Conservation (phyloP, 768 basidiomycete species). For the Sarcodon aspratus region DNA sequence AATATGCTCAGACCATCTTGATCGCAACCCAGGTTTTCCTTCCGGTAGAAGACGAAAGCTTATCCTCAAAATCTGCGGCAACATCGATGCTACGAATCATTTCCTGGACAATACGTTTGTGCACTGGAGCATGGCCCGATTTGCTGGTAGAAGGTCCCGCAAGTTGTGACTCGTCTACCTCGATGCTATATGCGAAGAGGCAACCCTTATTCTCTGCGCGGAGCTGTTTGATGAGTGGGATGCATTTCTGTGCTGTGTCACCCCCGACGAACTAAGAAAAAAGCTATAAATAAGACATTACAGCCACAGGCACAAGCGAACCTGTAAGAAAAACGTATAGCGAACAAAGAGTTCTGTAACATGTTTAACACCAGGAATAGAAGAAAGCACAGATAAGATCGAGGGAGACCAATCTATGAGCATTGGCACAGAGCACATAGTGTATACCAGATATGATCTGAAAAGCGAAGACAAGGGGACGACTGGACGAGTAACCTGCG, state of each 20-base stretch:
- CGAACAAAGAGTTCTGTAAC: conserved; percentile 63
- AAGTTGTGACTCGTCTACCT: conserved; percentile 58
- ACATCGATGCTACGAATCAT: conserved; percentile 68
- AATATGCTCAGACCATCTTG: conserved; percentile 50
- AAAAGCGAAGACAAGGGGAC: conserved; percentile 28
- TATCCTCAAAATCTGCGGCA: conserved; percentile 72
- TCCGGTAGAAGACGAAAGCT: conserved; percentile 15
- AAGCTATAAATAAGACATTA: neutral
- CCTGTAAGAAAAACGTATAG: conserved; percentile 80
- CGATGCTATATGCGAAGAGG: conserved; percentile 77
- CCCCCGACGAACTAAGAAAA: conserved; percentile 73
- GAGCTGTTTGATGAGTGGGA: conserved; percentile 52
- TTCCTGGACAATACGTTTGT: conserved; percentile 64
- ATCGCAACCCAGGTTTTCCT: conserved; percentile 76
- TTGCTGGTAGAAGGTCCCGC: conserved; percentile 14
- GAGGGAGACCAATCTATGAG: conserved; percentile 69
- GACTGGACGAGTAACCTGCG: conserved; percentile 1
- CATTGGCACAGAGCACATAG: conserved; percentile 63
- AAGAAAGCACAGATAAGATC: conserved; percentile 44
- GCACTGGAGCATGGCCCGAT: conserved; percentile 17
- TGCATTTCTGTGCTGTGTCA: conserved; percentile 59
- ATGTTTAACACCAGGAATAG: conserved; percentile 48
- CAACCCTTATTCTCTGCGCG: conserved; percentile 62
- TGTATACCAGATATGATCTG: conserved; percentile 74
- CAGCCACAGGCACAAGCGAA: conserved; percentile 15